A percentile compares a stretch with the other conserved stretches of the same genome.
Evolutionary conservation across 2,329 filamentous ascomycete genomes (phyloP).

Genomic region (Hypoxylon sp.): DNA sequence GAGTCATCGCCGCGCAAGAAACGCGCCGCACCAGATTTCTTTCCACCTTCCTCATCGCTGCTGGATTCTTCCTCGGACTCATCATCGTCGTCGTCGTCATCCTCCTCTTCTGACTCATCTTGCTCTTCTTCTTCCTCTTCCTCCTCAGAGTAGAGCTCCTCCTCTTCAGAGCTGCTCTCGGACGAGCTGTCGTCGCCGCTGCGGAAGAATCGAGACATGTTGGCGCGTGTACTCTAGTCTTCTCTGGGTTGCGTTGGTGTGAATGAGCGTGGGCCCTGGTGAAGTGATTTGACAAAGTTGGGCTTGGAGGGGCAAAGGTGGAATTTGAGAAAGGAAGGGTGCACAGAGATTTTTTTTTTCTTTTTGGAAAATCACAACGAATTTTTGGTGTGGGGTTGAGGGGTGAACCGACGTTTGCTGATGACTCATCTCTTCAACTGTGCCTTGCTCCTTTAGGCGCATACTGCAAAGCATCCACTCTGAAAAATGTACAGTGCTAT

Average conservation of each 20-base stretch:
- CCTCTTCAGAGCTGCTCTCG: conserved; percentile 95
- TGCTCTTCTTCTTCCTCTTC: conserved; percentile 70
- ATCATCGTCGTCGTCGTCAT: conserved; percentile 61
- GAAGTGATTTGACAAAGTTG: conserved; percentile 10
- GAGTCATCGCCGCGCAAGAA: conserved; percentile 82
- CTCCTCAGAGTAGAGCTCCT: conserved; percentile 90
- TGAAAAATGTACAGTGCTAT: no score
- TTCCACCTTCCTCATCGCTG: conserved; percentile 69
- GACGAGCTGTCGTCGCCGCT: conserved; percentile 90
- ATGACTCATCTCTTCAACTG: not conserved
- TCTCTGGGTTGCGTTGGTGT: not conserved
- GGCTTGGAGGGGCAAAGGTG: conserved; percentile 41
- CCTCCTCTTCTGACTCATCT: conserved; percentile 60
- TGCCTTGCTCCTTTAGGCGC: not conserved
- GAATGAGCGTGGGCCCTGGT: not conserved
- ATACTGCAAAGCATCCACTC: no score
- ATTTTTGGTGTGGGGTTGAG: conserved; percentile 45
- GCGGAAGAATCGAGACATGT: conserved; percentile 97
- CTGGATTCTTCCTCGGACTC: conserved; percentile 64
- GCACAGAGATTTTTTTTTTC: conserved; percentile 32
- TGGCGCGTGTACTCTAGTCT: conserved; percentile 46
- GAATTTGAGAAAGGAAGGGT: conserved; percentile 22
- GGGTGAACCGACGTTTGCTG: conserved; percentile 30
- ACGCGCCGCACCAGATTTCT: conserved; percentile 74
- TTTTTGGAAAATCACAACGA: conserved; percentile 45